Conservation (phyloP, 1,139 yeast genomes). For the Lodderomyces theae region DNA sequence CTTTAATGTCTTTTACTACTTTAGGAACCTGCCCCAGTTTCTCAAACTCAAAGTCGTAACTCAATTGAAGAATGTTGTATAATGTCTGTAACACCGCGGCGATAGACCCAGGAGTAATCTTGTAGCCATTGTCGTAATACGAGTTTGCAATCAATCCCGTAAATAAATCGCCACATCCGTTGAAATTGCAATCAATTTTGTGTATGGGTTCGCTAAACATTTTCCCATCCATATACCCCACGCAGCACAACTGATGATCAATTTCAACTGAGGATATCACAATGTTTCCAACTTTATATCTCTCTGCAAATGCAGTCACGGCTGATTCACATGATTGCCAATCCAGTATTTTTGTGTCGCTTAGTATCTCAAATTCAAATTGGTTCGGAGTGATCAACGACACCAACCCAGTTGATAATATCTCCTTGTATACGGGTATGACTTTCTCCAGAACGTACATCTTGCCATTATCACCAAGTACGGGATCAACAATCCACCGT, state of each 20-base stretch:
- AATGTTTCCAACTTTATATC: slow-evolving; percentile 26
- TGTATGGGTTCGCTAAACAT: slow-evolving; percentile 31
- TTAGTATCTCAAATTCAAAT: slow-evolving; percentile 37
- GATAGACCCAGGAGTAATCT: slow-evolving; percentile 27
- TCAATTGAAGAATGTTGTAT: slow-evolving; percentile 28
- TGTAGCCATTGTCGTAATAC: slow-evolving; percentile 22
- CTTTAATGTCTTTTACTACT: slow-evolving; percentile 31
- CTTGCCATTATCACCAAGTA: slow-evolving; percentile 40
- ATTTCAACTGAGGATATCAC: slow-evolving; percentile 37
- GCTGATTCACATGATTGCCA: slow-evolving; percentile 25
- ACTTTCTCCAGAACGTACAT: slow-evolving; percentile 35
- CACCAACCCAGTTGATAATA: slow-evolving; percentile 28
- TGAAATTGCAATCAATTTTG: slow-evolving; percentile 36
- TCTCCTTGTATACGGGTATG: slow-evolving; percentile 27
- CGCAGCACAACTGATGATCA: slow-evolving; percentile 30
- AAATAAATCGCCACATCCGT: slow-evolving; percentile 48
- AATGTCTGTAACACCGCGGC: slow-evolving; percentile 29
- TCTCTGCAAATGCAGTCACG: slow-evolving; percentile 19
- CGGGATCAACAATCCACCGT: slow-evolving; percentile 39
- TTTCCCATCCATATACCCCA: slow-evolving; percentile 24
- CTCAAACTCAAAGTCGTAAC: slow-evolving; percentile 24
- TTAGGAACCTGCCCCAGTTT: slow-evolving; percentile 14
- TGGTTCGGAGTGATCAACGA: slow-evolving; percentile 40
- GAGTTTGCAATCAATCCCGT: slow-evolving; percentile 39
- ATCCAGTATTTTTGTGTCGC: slow-evolving; percentile 19